A percentile compares a stretch with the other conserved stretches of the same genome.
phyloP scores from a whole-genome alignment of 306 rosid species.

The Calophaca sinica region DNA sequence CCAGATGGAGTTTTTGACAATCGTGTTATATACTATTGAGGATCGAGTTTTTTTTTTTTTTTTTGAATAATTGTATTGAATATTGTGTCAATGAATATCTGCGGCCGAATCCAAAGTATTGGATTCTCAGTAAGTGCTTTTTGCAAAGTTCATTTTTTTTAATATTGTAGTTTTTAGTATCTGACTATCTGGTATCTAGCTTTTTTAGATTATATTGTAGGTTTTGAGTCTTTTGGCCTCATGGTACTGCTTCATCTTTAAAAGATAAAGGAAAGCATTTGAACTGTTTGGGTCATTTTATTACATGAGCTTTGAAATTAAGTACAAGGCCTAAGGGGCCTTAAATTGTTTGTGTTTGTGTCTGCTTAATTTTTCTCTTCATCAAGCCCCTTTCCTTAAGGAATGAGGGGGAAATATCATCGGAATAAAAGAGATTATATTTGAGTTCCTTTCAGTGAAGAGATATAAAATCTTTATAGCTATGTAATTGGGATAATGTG shows the following conservation, averaged over 20 bases:
- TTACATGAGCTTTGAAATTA: constrained; percentile 35
- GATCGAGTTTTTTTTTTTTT: background rate
- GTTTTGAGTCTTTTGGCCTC: constrained; percentile 9
- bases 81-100: constrained; percentile 37
- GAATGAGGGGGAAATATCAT: background rate
- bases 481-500: constrained; percentile 24
- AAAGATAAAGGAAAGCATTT: constrained; percentile 5
- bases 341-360: background rate
- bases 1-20: background rate
- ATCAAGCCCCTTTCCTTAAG: background rate
- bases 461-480: background rate
- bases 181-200: background rate
- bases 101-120: constrained; percentile 26
- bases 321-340: background rate
- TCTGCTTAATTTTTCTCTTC: background rate
- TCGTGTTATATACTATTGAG: background rate
- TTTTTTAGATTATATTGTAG: constrained; percentile 10
- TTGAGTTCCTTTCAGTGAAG: constrained; percentile 24
- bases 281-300: constrained; percentile 3
- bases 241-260: background rate
- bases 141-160: background rate
- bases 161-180: background rate
- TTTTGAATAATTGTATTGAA: background rate
- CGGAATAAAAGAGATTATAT: constrained; percentile 7
- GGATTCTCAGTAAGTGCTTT: constrained; percentile 29